Evolutionary conservation across 768 basidiomycete genomes (phyloP).

Genomic region (Suillus occidentalis): DNA sequence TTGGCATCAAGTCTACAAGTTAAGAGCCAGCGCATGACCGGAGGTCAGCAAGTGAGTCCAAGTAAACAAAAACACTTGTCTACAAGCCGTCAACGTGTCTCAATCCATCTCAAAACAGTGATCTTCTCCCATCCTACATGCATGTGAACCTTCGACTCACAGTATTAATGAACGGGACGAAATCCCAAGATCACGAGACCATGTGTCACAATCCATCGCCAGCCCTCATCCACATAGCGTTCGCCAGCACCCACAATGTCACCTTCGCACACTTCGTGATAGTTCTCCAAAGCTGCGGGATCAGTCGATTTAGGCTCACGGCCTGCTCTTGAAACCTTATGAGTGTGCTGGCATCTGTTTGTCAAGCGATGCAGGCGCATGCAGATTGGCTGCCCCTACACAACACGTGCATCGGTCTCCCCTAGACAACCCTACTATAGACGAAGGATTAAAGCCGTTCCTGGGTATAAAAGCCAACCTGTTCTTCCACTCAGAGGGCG

Average conservation of each 20-base stretch:
- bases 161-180: no score
- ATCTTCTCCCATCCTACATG: slow-evolving; percentile 98
- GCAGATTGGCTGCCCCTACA: background rate
- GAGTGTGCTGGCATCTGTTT: background rate
- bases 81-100: slow-evolving; percentile 97
- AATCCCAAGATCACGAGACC: no score
- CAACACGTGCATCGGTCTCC: background rate
- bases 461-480: background rate
- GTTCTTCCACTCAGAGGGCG: background rate
- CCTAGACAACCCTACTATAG: no score
- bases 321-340: background rate
- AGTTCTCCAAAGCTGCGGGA: background rate
- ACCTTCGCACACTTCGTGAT: background rate
- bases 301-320: no score
- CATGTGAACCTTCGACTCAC: slow-evolving; percentile 52
- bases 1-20: no score
- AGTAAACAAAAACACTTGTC: slow-evolving; percentile 51
- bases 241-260: background rate
- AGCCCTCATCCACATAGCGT: no score
- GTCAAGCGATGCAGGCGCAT: background rate
- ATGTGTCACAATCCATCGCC: no score
- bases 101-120: slow-evolving; percentile 88
- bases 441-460: no score
- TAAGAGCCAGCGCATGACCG: slow-evolving; percentile 34
- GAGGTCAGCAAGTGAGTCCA: background rate